These are phyloP conservation scores for Graphiopsis chlorocephala DNA, from an alignment of 2,329 filamentous ascomycete genomes.

Conservation along the genomic window DNA sequence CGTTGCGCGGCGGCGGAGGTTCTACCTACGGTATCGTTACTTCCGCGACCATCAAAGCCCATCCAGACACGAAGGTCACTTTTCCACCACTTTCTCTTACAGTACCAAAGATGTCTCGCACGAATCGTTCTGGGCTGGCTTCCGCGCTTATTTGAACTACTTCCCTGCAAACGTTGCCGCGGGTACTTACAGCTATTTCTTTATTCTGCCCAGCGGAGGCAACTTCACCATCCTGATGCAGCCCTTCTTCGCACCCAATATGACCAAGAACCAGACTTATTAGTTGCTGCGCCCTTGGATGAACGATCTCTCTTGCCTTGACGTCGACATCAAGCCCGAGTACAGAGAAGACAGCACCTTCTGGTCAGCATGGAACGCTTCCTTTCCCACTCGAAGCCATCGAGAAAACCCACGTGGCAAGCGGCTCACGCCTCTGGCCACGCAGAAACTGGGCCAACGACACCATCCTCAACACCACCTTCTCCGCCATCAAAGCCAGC, in stretches of 20 bases:
- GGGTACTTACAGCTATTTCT: conserved; percentile 17
- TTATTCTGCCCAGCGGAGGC: conserved; percentile 8
- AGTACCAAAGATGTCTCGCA: conserved; percentile 28
- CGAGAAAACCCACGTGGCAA: conserved; percentile 9
- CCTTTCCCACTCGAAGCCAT: conserved; percentile 18
- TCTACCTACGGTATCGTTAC: conserved; percentile 31
- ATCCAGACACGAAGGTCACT: conserved; percentile 18
- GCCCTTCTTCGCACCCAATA: conserved; percentile 32
- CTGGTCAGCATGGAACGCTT: conserved; percentile 18
- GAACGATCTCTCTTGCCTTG: conserved; percentile 1
- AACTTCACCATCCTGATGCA: conserved; percentile 30
- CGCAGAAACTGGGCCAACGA: conserved; percentile 14
- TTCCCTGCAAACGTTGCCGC: conserved; percentile 22
- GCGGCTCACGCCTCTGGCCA: conserved; percentile 16
- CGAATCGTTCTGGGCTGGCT: conserved; percentile 25
- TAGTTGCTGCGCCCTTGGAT: conserved; percentile 24
- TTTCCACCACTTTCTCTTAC: conserved; percentile 15
- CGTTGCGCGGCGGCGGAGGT: conserved; percentile 38
- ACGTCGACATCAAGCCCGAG: neutral
- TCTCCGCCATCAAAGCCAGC: neutral
- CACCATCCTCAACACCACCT: conserved; percentile 15
- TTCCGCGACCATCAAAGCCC: neutral
- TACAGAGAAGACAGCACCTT: conserved; percentile 14
- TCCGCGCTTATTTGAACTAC: conserved; percentile 28
- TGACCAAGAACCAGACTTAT: conserved; percentile 10